These are phyloP conservation scores for Exophiala sideris DNA, from an alignment of 2,329 filamentous ascomycete species.

Conservation along the genomic window DNA sequence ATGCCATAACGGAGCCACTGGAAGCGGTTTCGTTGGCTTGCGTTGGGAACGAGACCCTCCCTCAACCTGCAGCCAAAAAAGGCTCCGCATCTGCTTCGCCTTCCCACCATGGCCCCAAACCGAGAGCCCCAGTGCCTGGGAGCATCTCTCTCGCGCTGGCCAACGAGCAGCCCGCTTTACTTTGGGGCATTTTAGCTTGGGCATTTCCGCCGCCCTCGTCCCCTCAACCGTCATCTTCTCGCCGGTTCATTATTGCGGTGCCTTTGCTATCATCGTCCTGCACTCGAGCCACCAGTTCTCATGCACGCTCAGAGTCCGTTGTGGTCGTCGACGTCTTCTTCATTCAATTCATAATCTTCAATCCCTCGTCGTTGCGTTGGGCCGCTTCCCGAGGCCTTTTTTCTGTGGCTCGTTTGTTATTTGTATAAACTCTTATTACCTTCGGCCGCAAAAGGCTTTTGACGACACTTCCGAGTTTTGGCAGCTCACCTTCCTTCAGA, in stretches of 20 bases:
- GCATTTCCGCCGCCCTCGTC: background rate
- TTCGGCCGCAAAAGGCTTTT: too few species aligned
- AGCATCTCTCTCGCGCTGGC: too few species aligned
- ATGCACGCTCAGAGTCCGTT: background rate
- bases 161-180: too few species aligned
- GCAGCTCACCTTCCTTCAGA: too few species aligned
- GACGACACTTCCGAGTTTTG: too few species aligned
- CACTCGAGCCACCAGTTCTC: background rate
- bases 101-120: background rate
- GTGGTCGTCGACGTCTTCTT: background rate
- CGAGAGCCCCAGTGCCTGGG: background rate
- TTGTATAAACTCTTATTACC: too few species aligned
- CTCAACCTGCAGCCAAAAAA: slow-evolving; percentile 4
- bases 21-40: background rate
- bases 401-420: too few species aligned
- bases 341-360: background rate
- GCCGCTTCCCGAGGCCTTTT: too few species aligned
- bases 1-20: background rate
- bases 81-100: background rate
- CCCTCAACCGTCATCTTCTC: slow-evolving; percentile 1
- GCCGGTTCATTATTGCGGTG: background rate
- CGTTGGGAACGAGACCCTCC: background rate
- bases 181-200: background rate
- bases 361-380: too few species aligned
- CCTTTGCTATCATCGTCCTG: background rate